Evolutionary conservation across 2,329 filamentous ascomycete species (phyloP), one percentile per base, ranked within the genome.

Genomic region (Sporothrix brunneoviolacea): DNA sequence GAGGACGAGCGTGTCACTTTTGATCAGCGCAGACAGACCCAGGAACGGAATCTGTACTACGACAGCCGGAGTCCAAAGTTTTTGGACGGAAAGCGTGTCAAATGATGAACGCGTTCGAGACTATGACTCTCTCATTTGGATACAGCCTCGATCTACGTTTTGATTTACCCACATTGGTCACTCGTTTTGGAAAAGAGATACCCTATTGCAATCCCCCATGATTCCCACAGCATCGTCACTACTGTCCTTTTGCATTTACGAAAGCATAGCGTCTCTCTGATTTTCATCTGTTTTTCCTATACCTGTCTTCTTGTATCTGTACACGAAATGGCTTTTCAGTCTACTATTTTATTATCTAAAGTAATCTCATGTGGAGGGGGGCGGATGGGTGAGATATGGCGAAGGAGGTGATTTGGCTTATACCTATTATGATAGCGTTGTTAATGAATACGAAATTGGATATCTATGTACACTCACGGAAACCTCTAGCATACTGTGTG

Each of bases 1-100:
- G 81, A 84, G 19, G 79, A 83, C 42, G 81, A 84, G 62, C 74
- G 73, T 47, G 70, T 73, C 8, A 73, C 74, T 9, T 84, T 81
- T 55, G 79, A 83, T 60, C 73, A 75, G 40, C 73, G 75, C 51
- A 76, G 70, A 60, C 68, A 70, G 8, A 70, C 71, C 58, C 67
- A 73, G 51, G 52, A 60, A 12, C 64, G 62, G 0, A 73, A 75
- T 51, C 65, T 66, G 2, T 81, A 80, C 54, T 76, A 76, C 50
- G 71, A 79, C 18, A 61, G 61, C 4, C 68, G 69, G 48, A 77
- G 72, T 48, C 75, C 75, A 6, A 72, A 72, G 53, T 82, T 76
- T 55, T 58, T 82, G 36, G 79, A 82, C 54, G 79, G 79, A 22
- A 77, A 69, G 60, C 69, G 77, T 38, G 64, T 78, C 16, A 57